Base-by-base conservation (phyloP, 78 protist species). In the Parvularia atlantis region DNA sequence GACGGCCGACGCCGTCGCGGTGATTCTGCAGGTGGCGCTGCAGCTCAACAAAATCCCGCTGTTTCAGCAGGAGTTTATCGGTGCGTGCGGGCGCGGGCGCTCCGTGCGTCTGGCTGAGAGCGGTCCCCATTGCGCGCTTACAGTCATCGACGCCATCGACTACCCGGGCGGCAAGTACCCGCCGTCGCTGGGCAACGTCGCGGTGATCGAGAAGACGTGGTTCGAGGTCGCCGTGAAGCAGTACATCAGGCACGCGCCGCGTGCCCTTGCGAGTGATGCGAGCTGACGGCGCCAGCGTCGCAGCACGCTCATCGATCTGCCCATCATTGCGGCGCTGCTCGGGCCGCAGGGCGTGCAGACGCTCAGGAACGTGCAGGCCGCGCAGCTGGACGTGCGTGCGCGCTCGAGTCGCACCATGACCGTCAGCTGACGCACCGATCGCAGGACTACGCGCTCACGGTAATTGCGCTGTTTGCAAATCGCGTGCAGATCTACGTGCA, bases 91-190 rank as follows among this genome's bases (percentile, higher is more conserved):
- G n/a, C n/a, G n/a, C n/a, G n/a, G n/a, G n/a, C n/a, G n/a, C n/a
- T n/a, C n/a, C n/a, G n/a, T n/a, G n/a, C n/a, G n/a, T n/a, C n/a
- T n/a, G n/a, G n/a, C n/a, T n/a, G n/a, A n/a, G n/a, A n/a, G n/a
- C n/a, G n/a, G n/a, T n/a, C n/a, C n/a, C n/a, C n/a, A n/a, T n/a
- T n/a, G n/a, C n/a, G n/a, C n/a, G n/a, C n/a, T n/a, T n/a, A n/a
- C n/a, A n/a, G 91, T 89, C 3, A 67, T 75, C 24, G 90, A 69
- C 39, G 68, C 52, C 9, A 46, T 89, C 19, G 73, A 58, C 37
- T 9, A 17, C 1, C 85, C 91, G 30, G 75, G 71, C 31, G 90
- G 90, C 13, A 89, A 89, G 67, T 89, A 41, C 43, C 86, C 93
- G 35, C 4, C 46, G 9, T 5, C 67, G 24, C 43, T 89, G 22